Evolutionary conservation across 352 stramenopile genomes (phyloP).

Genomic region (Thalassiosira livingstoniorum): DNA sequence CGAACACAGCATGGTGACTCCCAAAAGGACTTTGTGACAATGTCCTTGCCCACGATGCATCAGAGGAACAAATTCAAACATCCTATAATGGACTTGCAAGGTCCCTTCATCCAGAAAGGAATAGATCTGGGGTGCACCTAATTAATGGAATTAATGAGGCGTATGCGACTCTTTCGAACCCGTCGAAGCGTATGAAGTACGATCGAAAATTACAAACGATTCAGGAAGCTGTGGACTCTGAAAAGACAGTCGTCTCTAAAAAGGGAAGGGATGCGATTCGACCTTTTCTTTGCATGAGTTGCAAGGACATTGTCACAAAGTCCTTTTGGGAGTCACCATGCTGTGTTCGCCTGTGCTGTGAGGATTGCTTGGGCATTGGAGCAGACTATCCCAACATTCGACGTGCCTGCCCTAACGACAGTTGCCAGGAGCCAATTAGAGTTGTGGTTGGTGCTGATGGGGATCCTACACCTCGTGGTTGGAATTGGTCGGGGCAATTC

Average conservation of each 20-base stretch:
- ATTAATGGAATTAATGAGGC: slow-evolving; percentile 12
- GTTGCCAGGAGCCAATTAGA: not conserved
- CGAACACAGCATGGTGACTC: not conserved
- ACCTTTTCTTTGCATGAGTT: not conserved
- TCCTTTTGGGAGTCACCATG: not conserved
- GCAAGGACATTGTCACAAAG: not conserved
- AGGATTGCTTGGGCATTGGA: not conserved
- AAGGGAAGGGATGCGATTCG: not conserved
- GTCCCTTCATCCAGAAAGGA: slow-evolving; percentile 18
- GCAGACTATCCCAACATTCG: not conserved
- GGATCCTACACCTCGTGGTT: not conserved
- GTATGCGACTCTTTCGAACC: not conserved
- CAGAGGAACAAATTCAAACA: slow-evolving; percentile 2
- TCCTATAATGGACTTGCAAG: slow-evolving; percentile 3
- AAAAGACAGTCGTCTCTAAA: not conserved
- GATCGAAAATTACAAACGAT: not conserved
- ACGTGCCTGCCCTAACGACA: not conserved
- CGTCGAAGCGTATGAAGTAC: not conserved
- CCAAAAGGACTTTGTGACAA: not conserved
- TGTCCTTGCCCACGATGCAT: slow-evolving; percentile 11
- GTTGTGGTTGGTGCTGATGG: not conserved
- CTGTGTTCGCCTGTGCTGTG: not conserved
- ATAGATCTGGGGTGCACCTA: not conserved
- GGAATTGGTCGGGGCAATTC: not conserved
- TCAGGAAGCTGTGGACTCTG: not conserved